Percentiles rank a stretch among this genome's conserved stretches.
phyloP scores from a whole-genome alignment of 148 eudicot genomes.

The Persicaria maculosa region DNA sequence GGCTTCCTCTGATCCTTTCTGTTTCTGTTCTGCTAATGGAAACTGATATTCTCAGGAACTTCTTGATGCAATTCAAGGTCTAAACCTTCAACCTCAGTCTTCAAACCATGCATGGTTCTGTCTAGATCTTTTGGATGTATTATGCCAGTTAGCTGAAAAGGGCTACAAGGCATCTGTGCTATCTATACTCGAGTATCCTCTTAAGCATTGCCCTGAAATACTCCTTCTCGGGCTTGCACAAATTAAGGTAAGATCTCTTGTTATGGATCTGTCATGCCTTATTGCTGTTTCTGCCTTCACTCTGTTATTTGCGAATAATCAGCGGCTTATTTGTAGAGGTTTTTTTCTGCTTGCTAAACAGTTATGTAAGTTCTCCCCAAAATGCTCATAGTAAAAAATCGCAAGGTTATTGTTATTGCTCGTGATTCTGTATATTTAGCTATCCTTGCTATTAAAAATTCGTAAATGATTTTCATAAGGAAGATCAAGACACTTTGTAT shows the following conservation, averaged over 20 bases:
- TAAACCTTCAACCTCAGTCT: slow-evolving; percentile 52
- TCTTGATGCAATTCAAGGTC: slow-evolving; percentile 55
- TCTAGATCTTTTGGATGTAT: slow-evolving; percentile 75
- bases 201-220: slow-evolving; percentile 74
- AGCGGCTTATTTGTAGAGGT: neutral
- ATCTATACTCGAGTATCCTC: slow-evolving; percentile 68
- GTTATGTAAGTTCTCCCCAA: too few relatives aligned
- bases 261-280: neutral
- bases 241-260: slow-evolving; percentile 48
- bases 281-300: neutral
- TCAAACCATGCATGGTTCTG: slow-evolving; percentile 81
- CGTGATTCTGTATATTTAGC: neutral
- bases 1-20: neutral
- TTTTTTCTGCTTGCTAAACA: too few relatives aligned
- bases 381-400: neutral
- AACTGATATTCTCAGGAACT: slow-evolving; percentile 41
- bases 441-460: neutral
- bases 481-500: neutral
- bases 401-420: neutral
- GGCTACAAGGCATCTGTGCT: slow-evolving; percentile 70
- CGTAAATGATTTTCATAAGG: neutral
- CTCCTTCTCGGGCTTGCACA: slow-evolving; percentile 87
- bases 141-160: slow-evolving; percentile 83
- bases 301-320: neutral
- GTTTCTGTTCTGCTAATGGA: slow-evolving; percentile 10